A percentile compares a stretch with the other conserved stretches of the same genome.
Conservation (phyloP, 257 asterid genomes). For the Henckelia pumila region DNA sequence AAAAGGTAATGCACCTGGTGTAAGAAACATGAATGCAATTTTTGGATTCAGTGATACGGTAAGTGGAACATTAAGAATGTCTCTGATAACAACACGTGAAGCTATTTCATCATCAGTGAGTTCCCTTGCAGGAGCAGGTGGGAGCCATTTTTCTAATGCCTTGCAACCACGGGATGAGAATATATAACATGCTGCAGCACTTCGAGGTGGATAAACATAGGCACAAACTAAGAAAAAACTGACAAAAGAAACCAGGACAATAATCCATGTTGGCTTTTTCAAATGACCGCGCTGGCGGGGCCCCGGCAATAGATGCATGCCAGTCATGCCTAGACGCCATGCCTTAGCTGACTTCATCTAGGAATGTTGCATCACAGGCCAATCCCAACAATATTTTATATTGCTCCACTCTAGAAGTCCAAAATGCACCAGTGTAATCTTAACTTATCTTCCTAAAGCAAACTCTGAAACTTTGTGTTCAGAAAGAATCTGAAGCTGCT, state of each 20-base stretch:
- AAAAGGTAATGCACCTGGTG: slow-evolving; percentile 95
- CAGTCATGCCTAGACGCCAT: slow-evolving; percentile 91
- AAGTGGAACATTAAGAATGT: slow-evolving; percentile 64
- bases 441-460: slow-evolving; percentile 25
- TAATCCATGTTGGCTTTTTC: slow-evolving; percentile 94
- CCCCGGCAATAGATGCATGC: slow-evolving; percentile 65
- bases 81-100: slow-evolving; percentile 82
- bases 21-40: slow-evolving; percentile 87
- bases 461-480: slow-evolving; percentile 23
- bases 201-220: slow-evolving; percentile 84
- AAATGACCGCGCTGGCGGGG: slow-evolving; percentile 83
- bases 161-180: slow-evolving; percentile 83
- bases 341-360: slow-evolving; percentile 77
- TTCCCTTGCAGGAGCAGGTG: slow-evolving; percentile 77
- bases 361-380: slow-evolving; percentile 35
- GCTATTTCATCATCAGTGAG: slow-evolving; percentile 82
- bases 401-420: slow-evolving; percentile 22
- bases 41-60: slow-evolving; percentile 50
- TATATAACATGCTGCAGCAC: slow-evolving; percentile 78
- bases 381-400: slow-evolving; percentile 21
- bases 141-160: slow-evolving; percentile 70
- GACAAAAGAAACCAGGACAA: slow-evolving; percentile 77
- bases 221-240: slow-evolving; percentile 85
- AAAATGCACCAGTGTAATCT: slow-evolving; percentile 18
- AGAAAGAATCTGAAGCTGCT: slow-evolving; percentile 29